A percentile compares a stretch with the other conserved stretches of the same genome.
Conservation (phyloP, 495 filamentous ascomycete genomes). For the Podospora sp. region DNA sequence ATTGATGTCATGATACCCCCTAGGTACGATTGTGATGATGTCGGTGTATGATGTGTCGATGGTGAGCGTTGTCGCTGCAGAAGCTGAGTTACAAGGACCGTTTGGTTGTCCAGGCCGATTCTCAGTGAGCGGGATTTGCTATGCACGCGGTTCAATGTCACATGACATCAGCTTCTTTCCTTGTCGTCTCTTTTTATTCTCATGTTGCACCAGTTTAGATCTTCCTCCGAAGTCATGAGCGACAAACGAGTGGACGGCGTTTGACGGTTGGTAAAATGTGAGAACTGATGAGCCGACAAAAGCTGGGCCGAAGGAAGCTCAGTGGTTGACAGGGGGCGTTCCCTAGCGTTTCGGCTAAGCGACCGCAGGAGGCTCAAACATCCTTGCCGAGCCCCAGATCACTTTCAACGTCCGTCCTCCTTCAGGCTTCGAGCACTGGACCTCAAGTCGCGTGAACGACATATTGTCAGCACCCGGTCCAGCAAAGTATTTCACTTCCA, state of each 20-base stretch:
- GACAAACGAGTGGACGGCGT: conserved; percentile 1
- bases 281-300: conserved; percentile 15
- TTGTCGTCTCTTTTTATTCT: not conserved
- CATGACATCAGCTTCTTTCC: not conserved
- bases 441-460: not conserved
- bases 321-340: not conserved
- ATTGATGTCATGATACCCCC: too few species aligned
- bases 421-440: not conserved
- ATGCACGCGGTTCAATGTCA: too few species aligned
- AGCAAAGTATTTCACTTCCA: not conserved
- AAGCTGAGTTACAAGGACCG: not conserved
- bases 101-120: not conserved
- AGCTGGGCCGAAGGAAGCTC: not conserved
- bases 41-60: too few species aligned
- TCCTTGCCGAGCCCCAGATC: not conserved
- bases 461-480: not conserved
- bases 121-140: too few species aligned
- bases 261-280: conserved; percentile 10
- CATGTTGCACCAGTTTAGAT: not conserved
- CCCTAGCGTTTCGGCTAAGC: conserved; percentile 9
- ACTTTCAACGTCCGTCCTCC: not conserved
- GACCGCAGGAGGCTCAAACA: conserved; percentile 6
- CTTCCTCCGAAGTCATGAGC: not conserved
- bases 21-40: too few species aligned
- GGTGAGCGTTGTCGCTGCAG: too few species aligned